Evolutionary conservation across 2,329 filamentous ascomycete species (phyloP).

Genomic region (Zymoseptoria ardabiliae): DNA sequence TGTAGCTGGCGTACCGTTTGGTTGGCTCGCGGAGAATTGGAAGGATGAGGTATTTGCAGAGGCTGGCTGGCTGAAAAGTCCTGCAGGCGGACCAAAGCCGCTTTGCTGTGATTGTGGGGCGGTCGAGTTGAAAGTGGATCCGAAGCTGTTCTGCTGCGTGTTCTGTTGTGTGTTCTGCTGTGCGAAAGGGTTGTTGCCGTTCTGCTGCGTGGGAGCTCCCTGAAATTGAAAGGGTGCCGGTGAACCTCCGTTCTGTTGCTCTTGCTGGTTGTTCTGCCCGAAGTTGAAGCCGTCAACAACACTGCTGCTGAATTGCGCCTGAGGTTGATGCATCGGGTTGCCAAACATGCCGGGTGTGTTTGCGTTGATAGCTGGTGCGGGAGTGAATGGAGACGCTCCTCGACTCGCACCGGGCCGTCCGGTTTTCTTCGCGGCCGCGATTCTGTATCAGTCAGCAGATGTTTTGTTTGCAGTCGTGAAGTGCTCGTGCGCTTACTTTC

Average conservation of each 20-base stretch:
- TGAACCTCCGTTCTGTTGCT: slow-evolving; percentile 4
- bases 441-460: slow-evolving; percentile 5
- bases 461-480: neutral
- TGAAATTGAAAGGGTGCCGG: slow-evolving; percentile 11
- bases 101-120: slow-evolving; percentile 12
- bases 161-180: neutral
- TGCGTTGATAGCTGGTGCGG: neutral
- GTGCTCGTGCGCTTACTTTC: slow-evolving; percentile 27
- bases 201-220: slow-evolving; percentile 10
- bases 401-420: slow-evolving; percentile 10
- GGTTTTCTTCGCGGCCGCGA: slow-evolving; percentile 11
- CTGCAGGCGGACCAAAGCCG: slow-evolving; percentile 8
- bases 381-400: slow-evolving; percentile 10
- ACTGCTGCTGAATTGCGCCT: slow-evolving; percentile 5
- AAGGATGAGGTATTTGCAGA: slow-evolving; percentile 10
- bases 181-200: slow-evolving; percentile 10
- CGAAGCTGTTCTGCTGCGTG: slow-evolving; percentile 8
- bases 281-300: slow-evolving; percentile 12
- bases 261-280: slow-evolving; percentile 1
- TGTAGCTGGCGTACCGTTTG: slow-evolving; percentile 12
- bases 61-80: slow-evolving; percentile 11
- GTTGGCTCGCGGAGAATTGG: slow-evolving; percentile 7
- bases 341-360: neutral
- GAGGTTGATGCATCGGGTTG: slow-evolving; percentile 3
- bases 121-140: slow-evolving; percentile 5